Evolutionary conservation across 441 rosid genomes (phyloP).

Genomic region (Kokia cookei): DNA sequence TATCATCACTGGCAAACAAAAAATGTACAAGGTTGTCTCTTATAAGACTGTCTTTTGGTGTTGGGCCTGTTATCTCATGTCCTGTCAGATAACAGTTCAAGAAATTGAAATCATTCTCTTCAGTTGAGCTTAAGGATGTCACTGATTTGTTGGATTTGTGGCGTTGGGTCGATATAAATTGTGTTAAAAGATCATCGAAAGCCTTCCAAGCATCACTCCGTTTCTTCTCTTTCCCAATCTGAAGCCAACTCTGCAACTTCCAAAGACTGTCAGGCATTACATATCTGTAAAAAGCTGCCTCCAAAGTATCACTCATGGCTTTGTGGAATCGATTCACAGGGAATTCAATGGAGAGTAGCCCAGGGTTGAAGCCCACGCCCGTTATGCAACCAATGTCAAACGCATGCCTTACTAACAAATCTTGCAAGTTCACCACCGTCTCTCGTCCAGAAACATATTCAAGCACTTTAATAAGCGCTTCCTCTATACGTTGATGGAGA

Average conservation of each 20-base stretch:
- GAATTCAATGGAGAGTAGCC: constrained; percentile 31
- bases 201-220: constrained; percentile 4
- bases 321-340: constrained; percentile 23
- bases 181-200: constrained; percentile 20
- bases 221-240: constrained; percentile 26
- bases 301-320: constrained; percentile 30
- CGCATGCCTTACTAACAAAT: constrained; percentile 39
- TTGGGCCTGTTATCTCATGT: not conserved
- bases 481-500: constrained; percentile 24
- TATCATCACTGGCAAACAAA: constrained; percentile 8
- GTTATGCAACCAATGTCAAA: constrained; percentile 40
- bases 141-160: not conserved
- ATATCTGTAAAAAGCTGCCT: constrained; percentile 27
- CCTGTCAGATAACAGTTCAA: constrained; percentile 1
- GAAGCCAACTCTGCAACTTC: constrained; percentile 24
- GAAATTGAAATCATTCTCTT: not conserved
- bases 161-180: constrained; percentile 13
- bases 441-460: constrained; percentile 21
- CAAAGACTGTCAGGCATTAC: constrained; percentile 27
- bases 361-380: constrained; percentile 40
- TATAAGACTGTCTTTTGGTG: not conserved
- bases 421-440: constrained; percentile 36
- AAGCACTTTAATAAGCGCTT: constrained; percentile 35
- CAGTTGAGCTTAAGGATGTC: not conserved
- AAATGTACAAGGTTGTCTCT: constrained; percentile 9